A percentile compares a stretch with the other conserved stretches of the same genome.
Conservation (phyloP, 2,329 filamentous ascomycete species). For the Verticillium zaregamsianum region DNA sequence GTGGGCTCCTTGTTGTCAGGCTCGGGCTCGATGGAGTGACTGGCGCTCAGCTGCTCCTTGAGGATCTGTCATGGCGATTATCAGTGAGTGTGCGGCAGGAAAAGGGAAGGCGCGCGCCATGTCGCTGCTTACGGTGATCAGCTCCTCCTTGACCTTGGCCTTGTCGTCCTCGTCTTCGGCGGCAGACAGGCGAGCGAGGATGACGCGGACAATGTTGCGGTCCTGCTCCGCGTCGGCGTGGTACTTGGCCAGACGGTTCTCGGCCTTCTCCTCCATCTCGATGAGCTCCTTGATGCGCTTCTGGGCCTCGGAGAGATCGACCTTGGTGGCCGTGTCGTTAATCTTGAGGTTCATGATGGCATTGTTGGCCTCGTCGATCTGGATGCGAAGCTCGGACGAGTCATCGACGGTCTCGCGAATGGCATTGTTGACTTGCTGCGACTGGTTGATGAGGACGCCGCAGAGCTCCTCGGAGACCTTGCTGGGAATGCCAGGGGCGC, state of each 20-base stretch:
- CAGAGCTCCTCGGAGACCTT: conserved; percentile 12
- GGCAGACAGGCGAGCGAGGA: conserved; percentile 8
- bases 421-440: conserved; percentile 22
- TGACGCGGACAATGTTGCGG: conserved; percentile 10
- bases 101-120: background rate
- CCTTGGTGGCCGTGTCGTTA: conserved; percentile 9
- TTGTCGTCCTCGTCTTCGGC: conserved; percentile 13
- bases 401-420: conserved; percentile 13
- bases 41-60: conserved; percentile 30
- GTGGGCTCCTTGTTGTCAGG: background rate
- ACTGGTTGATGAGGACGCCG: conserved; percentile 15
- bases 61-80: conserved; percentile 17
- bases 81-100: background rate
- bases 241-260: conserved; percentile 14
- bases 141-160: conserved; percentile 9
- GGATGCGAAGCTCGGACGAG: conserved; percentile 19
- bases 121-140: background rate
- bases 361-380: conserved; percentile 25
- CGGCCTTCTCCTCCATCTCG: conserved; percentile 11
- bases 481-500: conserved; percentile 12
- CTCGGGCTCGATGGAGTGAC: conserved; percentile 25
- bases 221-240: conserved; percentile 11
- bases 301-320: conserved; percentile 9
- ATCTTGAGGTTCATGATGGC: conserved; percentile 17
- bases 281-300: conserved; percentile 19